Base-by-base conservation (phyloP, 2,329 filamentous ascomycete genomes). In the Diaporthe velutina region DNA sequence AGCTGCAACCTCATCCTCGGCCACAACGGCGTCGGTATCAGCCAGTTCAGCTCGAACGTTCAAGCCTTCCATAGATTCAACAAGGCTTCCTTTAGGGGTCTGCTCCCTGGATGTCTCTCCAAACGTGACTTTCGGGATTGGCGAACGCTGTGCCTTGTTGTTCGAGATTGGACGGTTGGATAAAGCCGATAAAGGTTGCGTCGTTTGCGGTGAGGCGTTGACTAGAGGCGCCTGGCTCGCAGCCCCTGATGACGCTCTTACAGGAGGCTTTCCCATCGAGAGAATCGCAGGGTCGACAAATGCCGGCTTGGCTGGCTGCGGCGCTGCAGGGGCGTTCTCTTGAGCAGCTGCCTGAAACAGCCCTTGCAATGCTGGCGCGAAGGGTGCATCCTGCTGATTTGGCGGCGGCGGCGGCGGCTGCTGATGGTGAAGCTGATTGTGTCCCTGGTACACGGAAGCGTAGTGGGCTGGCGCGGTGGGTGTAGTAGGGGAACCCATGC, bases 221-320 rank as follows among this genome's bases (percentile, higher is more conserved):
- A 33, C 28, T 4, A 42, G 42, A 22, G 73, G 33, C 17, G 40
- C 57, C 30, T 67, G 66, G 52, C 64, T 67, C 33, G 45, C 48
- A 54, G 48, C 7, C 2, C 38, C 57, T 30, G 68, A 73, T 8
- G 78, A 50, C 4, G 79, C 78, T 7, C 80, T 79, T 2, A 78
- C 81, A 1, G 87, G 84, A 5, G 83, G 84, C 61, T 85, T 85
- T 30, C 86, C 86, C 67, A 94, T 90, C 80, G 94, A 95, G 60
- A 97, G 82, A 73, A 97, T 97, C 4, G 95, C 95, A 15, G 95
- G 95, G 79, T 97, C 95, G n/a, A 93, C 88, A 79, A 97, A 95
- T 0, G 86, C 79, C 40, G 85, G 78, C 77, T 85, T 82, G 70
- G 78, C 75, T 58, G 80, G 78, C 50, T 80, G 82, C 70, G 71